Evolutionary conservation across 2,329 filamentous ascomycete genomes (phyloP).

Genomic region (Plectosphaerella cucumerina): DNA sequence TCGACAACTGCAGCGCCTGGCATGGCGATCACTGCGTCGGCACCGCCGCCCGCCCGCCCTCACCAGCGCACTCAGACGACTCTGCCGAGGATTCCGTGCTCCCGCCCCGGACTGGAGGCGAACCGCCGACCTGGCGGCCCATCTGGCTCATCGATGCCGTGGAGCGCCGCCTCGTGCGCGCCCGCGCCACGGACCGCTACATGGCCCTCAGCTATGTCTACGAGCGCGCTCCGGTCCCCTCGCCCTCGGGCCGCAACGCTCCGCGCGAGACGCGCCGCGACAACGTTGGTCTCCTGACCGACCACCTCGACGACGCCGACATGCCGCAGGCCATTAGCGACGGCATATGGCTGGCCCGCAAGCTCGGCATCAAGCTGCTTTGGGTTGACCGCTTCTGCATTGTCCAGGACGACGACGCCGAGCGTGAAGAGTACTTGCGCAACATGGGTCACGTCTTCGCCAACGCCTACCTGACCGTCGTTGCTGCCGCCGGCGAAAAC

Average conservation of each 20-base stretch:
- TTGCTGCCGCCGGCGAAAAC: constrained; percentile 34
- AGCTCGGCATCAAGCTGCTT: constrained; percentile 36
- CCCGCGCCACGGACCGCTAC: constrained; percentile 34
- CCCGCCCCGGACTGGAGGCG: neutral
- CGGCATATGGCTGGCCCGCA: constrained; percentile 38
- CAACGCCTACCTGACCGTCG: constrained; percentile 39
- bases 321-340: constrained; percentile 38
- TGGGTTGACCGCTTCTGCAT: constrained; percentile 45
- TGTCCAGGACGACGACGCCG: constrained; percentile 36
- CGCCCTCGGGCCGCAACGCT: constrained; percentile 13
- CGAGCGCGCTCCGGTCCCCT: constrained; percentile 19
- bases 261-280: constrained; percentile 26
- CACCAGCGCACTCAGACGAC: constrained; percentile 5
- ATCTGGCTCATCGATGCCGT: constrained; percentile 36
- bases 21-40: constrained; percentile 35
- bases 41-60: constrained; percentile 13
- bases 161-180: constrained; percentile 31
- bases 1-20: constrained; percentile 36
- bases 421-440: constrained; percentile 33
- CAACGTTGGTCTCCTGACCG: constrained; percentile 31
- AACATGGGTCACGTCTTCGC: constrained; percentile 42
- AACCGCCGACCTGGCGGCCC: constrained; percentile 29
- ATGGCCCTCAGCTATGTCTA: constrained; percentile 43
- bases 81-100: neutral
- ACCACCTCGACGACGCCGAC: constrained; percentile 27